Evolutionary conservation across 257 asterid genomes (phyloP), one percentile per base, ranked within the genome.

Genomic region (Prunella vulgaris): DNA sequence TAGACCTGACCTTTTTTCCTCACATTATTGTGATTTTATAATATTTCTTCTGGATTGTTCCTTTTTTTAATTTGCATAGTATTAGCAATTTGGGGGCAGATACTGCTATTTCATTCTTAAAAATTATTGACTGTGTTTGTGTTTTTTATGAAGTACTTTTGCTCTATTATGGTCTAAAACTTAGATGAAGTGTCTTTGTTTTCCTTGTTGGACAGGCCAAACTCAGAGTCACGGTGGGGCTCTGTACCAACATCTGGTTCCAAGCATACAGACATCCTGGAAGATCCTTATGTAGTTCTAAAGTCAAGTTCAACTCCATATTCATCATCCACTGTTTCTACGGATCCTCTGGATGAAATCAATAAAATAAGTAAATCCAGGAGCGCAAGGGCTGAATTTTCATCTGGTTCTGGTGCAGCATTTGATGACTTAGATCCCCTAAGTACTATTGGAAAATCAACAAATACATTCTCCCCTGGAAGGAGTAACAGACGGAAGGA

Each of bases 391-490:
- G 76, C 83, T 72, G 93, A 86, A 61, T 71, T 75, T 70, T 76
- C 95, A 64, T 77, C 88, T 64, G 82, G 80, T 64, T 64, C 79
- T 76, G 91, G 80, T 65, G 90, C 87, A 76, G 85, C 79, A 68
- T 88, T 90, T 80, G 96, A 88, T 79, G 90, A 86, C 82, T 73
- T 92, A 48, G 96, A 94, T 83, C 89, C 96, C 71, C 87, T 89
- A 57, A 76, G 77, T 67, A 80, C 76, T 56, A 78, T 85, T 64
- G 86, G 81, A 44, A 92, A 86, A 68, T 73, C 95, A 74, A 59
- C 76, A 10, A 75, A 78, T 75, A 79, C 92, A 73, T 78, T 83
- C 68, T 90, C 92, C 40, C 76, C 90, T 22, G 88, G 81, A 63
- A 81, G 79, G 76, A 81, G 79, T 74, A 73, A 74, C 74, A 79